These are phyloP conservation scores for Xylaria polymorpha DNA, from an alignment of 2,329 filamentous ascomycete genomes.

Conservation along the genomic window DNA sequence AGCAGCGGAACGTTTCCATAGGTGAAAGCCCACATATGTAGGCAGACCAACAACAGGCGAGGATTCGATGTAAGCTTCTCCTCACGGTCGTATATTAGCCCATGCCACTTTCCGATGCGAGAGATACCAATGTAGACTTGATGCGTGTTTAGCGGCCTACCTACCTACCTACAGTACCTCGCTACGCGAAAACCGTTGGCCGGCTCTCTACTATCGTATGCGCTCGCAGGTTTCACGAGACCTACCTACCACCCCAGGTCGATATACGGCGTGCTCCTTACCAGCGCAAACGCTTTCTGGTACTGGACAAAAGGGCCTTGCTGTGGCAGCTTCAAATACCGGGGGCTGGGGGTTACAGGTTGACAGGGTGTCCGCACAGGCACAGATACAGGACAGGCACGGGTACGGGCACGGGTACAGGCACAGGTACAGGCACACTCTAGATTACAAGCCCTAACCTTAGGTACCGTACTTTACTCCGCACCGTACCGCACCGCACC, in stretches of 20 bases:
- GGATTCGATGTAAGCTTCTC: conserved; percentile 26
- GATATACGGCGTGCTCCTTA: neutral
- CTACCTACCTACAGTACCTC: neutral
- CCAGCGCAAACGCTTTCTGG: conserved; percentile 7
- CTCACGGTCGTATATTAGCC: conserved; percentile 6
- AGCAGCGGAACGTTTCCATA: conserved; percentile 14
- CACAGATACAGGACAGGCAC: neutral
- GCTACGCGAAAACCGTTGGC: neutral
- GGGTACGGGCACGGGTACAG: neutral
- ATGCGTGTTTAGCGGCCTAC: conserved; percentile 16
- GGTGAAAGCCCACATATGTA: conserved; percentile 21
- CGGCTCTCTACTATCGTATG: conserved; percentile 12
- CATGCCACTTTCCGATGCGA: neutral
- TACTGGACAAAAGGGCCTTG: conserved; percentile 27
- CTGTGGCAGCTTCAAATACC: conserved; percentile 5
- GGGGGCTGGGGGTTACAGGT: conserved; percentile 22
- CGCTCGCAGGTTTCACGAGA: conserved; percentile 20
- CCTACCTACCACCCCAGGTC: conserved; percentile 14
- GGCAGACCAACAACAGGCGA: conserved; percentile 26
- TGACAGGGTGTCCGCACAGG: neutral
- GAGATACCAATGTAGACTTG: conserved; percentile 15
- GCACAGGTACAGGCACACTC: neutral
- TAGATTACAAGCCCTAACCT: conserved; percentile 3
- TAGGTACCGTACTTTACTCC: neutral
- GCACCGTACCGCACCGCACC: conserved; percentile 7